These are phyloP conservation scores for Nigrograna mackinnonii DNA, from an alignment of 2,329 filamentous ascomycete species.

Conservation along the genomic window DNA sequence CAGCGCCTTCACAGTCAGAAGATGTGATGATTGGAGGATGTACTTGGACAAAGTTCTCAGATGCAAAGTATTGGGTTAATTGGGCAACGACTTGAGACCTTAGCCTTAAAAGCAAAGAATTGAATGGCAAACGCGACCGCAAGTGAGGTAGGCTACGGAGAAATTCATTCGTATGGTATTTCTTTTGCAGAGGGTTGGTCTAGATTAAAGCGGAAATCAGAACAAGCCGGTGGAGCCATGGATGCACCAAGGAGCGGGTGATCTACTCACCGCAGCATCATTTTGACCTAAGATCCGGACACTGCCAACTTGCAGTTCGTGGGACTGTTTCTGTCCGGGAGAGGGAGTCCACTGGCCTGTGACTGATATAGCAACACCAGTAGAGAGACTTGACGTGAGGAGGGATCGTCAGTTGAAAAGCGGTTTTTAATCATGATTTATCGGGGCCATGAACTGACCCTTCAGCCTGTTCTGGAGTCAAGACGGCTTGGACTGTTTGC, in stretches of 20 bases:
- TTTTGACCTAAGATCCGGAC: constrained; percentile 76
- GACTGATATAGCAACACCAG: constrained; percentile 78
- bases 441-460: constrained; percentile 61
- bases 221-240: constrained; percentile 16
- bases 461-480: constrained; percentile 71
- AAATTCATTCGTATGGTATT: constrained; percentile 89
- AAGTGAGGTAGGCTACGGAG: constrained; percentile 88
- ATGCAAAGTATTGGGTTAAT: constrained; percentile 75
- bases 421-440: too few species aligned
- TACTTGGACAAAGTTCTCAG: constrained; percentile 74
- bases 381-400: constrained; percentile 65
- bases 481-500: constrained; percentile 76
- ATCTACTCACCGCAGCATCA: constrained; percentile 71
- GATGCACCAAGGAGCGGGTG: constrained; percentile 3
- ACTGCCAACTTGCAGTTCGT: constrained; percentile 77
- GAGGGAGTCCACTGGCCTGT: constrained; percentile 77
- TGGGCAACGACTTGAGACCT: constrained; percentile 78
- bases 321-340: constrained; percentile 68
- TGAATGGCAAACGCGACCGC: constrained; percentile 77
- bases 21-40: constrained; percentile 95
- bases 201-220: constrained; percentile 41
- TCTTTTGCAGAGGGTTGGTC: constrained; percentile 94
- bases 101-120: constrained; percentile 78
- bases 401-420: constrained; percentile 1
- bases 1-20: constrained; percentile 95